A percentile compares a stretch with the other conserved stretches of the same genome.
These are phyloP conservation scores for Sporothrix inflata DNA, from an alignment of 2,329 filamentous ascomycete genomes.

Conservation along the genomic window DNA sequence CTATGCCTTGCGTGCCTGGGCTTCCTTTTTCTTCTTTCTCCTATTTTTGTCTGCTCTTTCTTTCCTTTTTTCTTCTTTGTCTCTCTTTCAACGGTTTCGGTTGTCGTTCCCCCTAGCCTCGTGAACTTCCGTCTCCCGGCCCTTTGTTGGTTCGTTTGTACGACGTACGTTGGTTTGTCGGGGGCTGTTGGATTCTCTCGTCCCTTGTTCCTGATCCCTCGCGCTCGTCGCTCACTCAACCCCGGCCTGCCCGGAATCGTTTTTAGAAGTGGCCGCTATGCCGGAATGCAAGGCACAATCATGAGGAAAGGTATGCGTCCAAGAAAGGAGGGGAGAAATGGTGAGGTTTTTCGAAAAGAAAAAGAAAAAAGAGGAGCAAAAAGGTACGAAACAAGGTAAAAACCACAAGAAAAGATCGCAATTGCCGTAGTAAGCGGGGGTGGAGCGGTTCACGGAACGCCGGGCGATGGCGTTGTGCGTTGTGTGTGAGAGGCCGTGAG, in stretches of 20 bases:
- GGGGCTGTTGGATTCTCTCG: background rate
- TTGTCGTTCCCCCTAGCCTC: constrained; percentile 5
- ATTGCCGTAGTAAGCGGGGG: constrained; percentile 22
- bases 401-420: background rate
- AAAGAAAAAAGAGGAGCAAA: background rate
- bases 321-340: background rate
- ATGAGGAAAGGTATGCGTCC: background rate
- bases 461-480: constrained; percentile 3
- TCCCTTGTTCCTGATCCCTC: background rate
- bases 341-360: background rate
- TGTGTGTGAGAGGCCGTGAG: background rate
- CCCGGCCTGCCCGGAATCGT: constrained; percentile 17
- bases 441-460: constrained; percentile 21
- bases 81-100: background rate
- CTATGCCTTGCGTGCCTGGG: constrained; percentile 11
- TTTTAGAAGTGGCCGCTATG: constrained; percentile 11
- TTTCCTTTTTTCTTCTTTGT: background rate
- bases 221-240: constrained; percentile 21
- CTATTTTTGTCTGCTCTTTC: background rate
- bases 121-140: background rate
- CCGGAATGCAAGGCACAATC: background rate
- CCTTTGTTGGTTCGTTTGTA: constrained; percentile 4
- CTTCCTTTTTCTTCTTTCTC: background rate
- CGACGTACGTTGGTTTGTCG: background rate
- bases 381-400: background rate